Percentiles rank a stretch among this genome's conserved stretches.
Evolutionary conservation across 2,329 filamentous ascomycete genomes (phyloP).

Genomic region (Aspergillus tamarii): DNA sequence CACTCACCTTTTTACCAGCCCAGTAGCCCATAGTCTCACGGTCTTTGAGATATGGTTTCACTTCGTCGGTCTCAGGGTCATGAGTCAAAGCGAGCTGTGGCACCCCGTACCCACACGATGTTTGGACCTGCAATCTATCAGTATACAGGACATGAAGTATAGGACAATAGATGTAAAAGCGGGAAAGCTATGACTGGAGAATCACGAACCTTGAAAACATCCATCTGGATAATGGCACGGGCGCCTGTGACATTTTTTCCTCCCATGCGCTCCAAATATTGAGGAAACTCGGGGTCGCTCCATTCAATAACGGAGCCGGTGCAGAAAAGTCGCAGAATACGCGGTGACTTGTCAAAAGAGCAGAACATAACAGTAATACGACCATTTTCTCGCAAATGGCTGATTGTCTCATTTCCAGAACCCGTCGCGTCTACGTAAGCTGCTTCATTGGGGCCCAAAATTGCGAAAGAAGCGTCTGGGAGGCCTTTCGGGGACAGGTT

Average conservation of each 20-base stretch:
- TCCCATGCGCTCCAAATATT: conserved; percentile 51
- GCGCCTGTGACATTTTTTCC: conserved; percentile 51
- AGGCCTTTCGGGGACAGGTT: conserved; percentile 78
- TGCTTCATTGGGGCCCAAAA: conserved; percentile 61
- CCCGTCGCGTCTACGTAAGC: conserved; percentile 76
- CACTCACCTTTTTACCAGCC: conserved; percentile 53
- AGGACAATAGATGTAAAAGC: no score
- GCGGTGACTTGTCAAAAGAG: conserved; percentile 62
- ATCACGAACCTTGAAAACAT: conserved; percentile 59
- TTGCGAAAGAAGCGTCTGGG: conserved; percentile 62
- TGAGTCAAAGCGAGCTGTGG: conserved; percentile 53
- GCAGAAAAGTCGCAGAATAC: conserved; percentile 69
- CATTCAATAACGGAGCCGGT: conserved; percentile 62
- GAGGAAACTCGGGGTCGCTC: conserved; percentile 54
- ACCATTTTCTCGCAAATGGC: conserved; percentile 76
- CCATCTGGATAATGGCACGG: conserved; percentile 63
- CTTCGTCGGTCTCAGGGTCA: conserved; percentile 33
- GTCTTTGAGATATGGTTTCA: conserved; percentile 49
- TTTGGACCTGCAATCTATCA: conserved; percentile 56
- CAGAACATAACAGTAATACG: conserved; percentile 76
- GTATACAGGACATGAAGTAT: not conserved
- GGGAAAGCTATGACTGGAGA: not conserved
- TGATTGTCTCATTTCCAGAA: conserved; percentile 75
- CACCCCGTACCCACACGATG: conserved; percentile 68
- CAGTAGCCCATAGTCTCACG: conserved; percentile 60